These are phyloP conservation scores for Candida insectorum DNA, from an alignment of 805 yeast species.

Conservation along the genomic window DNA sequence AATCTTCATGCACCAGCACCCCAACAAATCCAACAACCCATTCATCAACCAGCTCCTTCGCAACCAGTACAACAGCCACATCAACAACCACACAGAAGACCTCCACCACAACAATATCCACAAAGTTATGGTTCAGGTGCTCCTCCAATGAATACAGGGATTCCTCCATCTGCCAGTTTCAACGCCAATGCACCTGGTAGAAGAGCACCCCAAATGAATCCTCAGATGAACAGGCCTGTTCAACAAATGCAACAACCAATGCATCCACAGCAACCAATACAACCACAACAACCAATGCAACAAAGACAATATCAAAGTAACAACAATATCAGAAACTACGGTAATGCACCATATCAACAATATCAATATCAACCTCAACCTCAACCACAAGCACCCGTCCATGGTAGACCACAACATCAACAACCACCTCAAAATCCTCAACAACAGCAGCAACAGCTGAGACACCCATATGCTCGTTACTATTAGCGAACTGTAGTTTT, in stretches of 20 bases:
- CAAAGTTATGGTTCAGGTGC: conserved; percentile 1
- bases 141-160: conserved; percentile 8
- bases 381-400: no score
- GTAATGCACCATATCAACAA: conserved; percentile 12
- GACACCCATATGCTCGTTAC: no score
- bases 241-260: conserved; percentile 1
- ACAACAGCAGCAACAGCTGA: conserved; percentile 11
- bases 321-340: conserved; percentile 11
- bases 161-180: conserved; percentile 3
- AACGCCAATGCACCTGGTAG: conserved; percentile 7
- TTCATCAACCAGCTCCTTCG: conserved; percentile 4
- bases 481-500: not conserved
- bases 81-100: conserved; percentile 17
- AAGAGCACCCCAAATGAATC: conserved; percentile 8
- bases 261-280: conserved; percentile 9
- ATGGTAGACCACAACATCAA: conserved; percentile 11
- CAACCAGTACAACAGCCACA: conserved; percentile 7
- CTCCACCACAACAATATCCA: conserved; percentile 13
- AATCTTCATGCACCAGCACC: not conserved
- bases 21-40: conserved; percentile 2
- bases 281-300: conserved; percentile 8
- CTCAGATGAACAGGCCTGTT: conserved; percentile 12
- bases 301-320: conserved; percentile 9
- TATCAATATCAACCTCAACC: conserved; percentile 14
- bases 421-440: conserved; percentile 9